Conservation (phyloP, 2,329 filamentous ascomycete genomes). For the Setomelanomma holmii region DNA sequence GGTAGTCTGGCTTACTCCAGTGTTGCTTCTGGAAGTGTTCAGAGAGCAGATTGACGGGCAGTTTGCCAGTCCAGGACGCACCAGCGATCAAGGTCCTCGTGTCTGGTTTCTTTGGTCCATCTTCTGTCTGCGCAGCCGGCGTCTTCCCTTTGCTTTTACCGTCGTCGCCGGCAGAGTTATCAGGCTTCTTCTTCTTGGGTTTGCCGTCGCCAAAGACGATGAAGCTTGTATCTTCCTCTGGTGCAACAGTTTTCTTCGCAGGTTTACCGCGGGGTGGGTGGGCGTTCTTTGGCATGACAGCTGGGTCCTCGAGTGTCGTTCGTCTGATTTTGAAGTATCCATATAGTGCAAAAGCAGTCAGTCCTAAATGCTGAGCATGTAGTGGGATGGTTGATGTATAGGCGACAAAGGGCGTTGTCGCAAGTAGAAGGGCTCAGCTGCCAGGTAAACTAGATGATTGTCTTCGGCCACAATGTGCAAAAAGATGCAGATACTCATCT, state of each 20-base stretch:
- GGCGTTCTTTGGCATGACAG: slow-evolving; percentile 58
- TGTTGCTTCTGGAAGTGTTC: slow-evolving; percentile 96
- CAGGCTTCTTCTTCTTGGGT: slow-evolving; percentile 50
- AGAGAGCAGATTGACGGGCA: slow-evolving; percentile 90
- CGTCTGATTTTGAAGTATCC: not conserved
- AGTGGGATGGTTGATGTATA: slow-evolving; percentile 12
- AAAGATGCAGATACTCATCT: not conserved
- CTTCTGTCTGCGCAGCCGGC: slow-evolving; percentile 33
- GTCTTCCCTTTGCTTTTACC: slow-evolving; percentile 45
- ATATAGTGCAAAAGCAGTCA: not conserved
- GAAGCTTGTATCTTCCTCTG: slow-evolving; percentile 57
- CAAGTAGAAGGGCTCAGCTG: slow-evolving; percentile 25
- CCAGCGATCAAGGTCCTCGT: slow-evolving; percentile 85
- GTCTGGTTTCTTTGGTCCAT: slow-evolving; percentile 65
- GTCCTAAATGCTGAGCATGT: not conserved
- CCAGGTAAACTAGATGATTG: slow-evolving; percentile 1
- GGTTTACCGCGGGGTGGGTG: slow-evolving; percentile 53
- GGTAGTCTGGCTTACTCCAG: slow-evolving; percentile 94
- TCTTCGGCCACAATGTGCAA: not conserved
- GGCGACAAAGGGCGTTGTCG: slow-evolving; percentile 22
- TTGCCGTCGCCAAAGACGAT: slow-evolving; percentile 58
- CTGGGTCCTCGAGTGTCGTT: not conserved
- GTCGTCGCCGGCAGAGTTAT: slow-evolving; percentile 24
- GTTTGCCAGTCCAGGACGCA: slow-evolving; percentile 94
- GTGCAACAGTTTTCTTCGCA: slow-evolving; percentile 51